Evolutionary conservation across 345 rosid genomes (phyloP).

Genomic region (Euphorbia tirucalli): DNA sequence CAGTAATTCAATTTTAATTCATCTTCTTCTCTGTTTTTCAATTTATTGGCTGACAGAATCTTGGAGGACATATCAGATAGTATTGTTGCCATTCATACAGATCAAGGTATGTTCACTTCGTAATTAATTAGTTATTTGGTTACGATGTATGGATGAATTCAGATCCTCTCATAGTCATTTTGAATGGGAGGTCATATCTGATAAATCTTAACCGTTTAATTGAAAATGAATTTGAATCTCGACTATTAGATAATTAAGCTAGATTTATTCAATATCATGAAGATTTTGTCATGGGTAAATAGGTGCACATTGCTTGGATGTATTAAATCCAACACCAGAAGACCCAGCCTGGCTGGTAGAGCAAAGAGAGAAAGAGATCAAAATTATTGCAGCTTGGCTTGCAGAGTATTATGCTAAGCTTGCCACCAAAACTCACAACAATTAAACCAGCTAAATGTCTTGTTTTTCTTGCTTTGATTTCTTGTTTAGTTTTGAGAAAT

Average conservation of each 20-base stretch:
- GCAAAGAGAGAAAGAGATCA: neutral
- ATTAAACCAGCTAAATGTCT: neutral
- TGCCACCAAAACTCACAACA: too few relatives aligned
- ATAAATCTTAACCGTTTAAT: too few relatives aligned
- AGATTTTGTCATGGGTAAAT: neutral
- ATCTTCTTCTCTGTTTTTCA: neutral
- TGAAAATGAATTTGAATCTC: too few relatives aligned
- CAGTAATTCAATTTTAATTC: too few relatives aligned
- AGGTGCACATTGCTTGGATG: conserved; percentile 9
- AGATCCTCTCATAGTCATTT: too few relatives aligned
- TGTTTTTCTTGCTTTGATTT: neutral
- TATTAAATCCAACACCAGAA: neutral
- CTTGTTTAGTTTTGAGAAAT: neutral
- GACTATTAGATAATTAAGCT: too few relatives aligned
- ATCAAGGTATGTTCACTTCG: neutral
- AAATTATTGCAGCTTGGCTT: neutral
- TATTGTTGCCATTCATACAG: neutral
- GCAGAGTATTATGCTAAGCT: neutral
- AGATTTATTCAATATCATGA: too few relatives aligned
- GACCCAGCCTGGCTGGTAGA: neutral
- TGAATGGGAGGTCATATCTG: too few relatives aligned
- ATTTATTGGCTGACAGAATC: neutral
- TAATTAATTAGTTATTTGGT: too few relatives aligned
- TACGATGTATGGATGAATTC: too few relatives aligned
- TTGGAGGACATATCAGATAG: conserved; percentile 6